Evolutionary conservation across 371 early-diverging fungal species (phyloP).

Genomic region (Mortierella sp.): DNA sequence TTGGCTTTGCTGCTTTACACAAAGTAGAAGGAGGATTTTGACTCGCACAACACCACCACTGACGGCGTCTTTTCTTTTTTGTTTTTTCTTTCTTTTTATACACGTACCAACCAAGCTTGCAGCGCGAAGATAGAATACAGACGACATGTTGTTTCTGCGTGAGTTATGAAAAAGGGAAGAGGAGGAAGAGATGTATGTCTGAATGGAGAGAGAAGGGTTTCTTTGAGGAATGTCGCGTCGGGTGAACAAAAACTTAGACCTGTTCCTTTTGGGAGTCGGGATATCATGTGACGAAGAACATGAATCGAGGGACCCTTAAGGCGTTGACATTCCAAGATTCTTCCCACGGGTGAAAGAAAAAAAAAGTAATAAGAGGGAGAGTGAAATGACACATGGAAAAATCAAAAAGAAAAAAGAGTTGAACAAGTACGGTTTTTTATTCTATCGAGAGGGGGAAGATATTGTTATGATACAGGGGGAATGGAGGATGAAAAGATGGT

Average conservation of each 20-base stretch:
- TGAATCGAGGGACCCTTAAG: background rate
- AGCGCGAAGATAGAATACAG: constrained; percentile 69
- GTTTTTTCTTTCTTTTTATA: background rate
- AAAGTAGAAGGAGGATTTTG: background rate
- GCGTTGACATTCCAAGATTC: background rate
- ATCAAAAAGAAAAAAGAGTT: background rate
- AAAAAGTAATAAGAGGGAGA: background rate
- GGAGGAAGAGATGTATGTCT: background rate
- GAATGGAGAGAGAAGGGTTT: background rate
- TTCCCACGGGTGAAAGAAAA: constrained; percentile 5
- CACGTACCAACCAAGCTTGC: constrained; percentile 64
- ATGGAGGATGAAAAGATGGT: background rate
- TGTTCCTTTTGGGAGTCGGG: background rate
- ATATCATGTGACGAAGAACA: background rate
- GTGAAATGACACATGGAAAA: background rate
- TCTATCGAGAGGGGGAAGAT: background rate
- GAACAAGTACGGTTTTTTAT: background rate
- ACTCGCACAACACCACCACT: background rate
- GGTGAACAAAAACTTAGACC: background rate
- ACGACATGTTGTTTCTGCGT: constrained; percentile 49
- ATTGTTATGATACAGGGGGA: background rate
- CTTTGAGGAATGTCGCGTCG: background rate
- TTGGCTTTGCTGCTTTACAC: background rate
- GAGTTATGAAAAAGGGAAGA: background rate
- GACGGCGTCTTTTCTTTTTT: background rate